These are phyloP conservation scores for Diaporthe vexans DNA, from an alignment of 2,329 filamentous ascomycete genomes.

Conservation along the genomic window DNA sequence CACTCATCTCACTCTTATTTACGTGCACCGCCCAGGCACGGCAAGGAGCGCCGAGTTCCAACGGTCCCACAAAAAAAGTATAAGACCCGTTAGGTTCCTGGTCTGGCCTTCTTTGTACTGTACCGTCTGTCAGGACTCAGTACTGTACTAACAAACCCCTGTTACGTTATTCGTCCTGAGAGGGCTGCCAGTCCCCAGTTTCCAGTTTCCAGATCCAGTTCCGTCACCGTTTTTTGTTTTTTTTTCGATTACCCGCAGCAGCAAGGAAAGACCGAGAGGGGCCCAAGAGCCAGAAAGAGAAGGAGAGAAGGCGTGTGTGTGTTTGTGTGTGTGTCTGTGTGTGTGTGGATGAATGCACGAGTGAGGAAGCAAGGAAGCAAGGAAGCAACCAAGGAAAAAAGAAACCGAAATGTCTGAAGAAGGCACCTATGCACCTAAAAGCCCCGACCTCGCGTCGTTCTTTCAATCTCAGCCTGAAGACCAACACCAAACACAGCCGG, in stretches of 20 bases:
- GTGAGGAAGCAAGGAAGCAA: slow-evolving; percentile 3
- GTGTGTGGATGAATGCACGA: slow-evolving; percentile 23
- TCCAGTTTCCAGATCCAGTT: slow-evolving; percentile 5
- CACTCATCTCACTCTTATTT: slow-evolving; percentile 5
- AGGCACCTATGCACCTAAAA: slow-evolving; percentile 32
- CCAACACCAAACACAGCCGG: slow-evolving; percentile 45
- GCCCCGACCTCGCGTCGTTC: slow-evolving; percentile 37
- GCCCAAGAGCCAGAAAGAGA: background rate
- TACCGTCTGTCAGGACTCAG: slow-evolving; percentile 31
- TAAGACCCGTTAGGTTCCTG: slow-evolving; percentile 37
- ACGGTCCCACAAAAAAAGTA: slow-evolving; percentile 38
- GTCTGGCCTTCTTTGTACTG: slow-evolving; percentile 30
- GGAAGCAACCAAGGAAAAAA: slow-evolving; percentile 7
- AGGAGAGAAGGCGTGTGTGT: background rate
- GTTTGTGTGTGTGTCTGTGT: no score
- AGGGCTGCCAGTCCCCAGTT: slow-evolving; percentile 12
- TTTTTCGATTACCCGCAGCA: background rate
- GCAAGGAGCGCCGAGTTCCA: slow-evolving; percentile 20
- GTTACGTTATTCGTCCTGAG: slow-evolving; percentile 29
- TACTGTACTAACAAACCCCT: slow-evolving; percentile 26
- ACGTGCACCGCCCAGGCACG: slow-evolving; percentile 10
- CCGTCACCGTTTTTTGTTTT: background rate
- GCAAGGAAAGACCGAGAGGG: background rate
- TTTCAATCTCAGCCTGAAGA: slow-evolving; percentile 44
- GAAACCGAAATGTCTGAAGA: slow-evolving; percentile 38